Percentiles rank a stretch among this genome's conserved stretches.
phyloP scores from a whole-genome alignment of 2,329 filamentous ascomycete genomes.

The Magnaporthiopsis incrustans region DNA sequence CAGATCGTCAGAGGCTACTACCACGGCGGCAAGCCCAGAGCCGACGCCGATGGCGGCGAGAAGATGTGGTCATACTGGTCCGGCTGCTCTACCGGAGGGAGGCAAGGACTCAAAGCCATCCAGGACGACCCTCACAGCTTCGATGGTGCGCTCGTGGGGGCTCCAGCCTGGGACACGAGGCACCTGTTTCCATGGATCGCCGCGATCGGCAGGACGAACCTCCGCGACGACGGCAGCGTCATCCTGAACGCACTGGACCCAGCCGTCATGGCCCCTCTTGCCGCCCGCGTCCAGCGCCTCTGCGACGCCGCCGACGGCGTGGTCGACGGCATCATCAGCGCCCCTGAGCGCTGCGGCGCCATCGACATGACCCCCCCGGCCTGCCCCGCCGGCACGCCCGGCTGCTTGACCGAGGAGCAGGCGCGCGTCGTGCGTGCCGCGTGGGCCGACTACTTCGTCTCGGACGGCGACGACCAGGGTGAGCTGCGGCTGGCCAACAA shows the following conservation, averaged over 20 bases:
- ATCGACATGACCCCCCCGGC: slow-evolving; percentile 32
- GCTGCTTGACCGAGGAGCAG: slow-evolving; percentile 12
- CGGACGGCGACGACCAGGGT: slow-evolving; percentile 3
- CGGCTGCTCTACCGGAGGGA: slow-evolving; percentile 52
- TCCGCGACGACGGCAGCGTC: slow-evolving; percentile 29
- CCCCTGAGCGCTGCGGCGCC: slow-evolving; percentile 30
- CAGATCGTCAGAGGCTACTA: slow-evolving; percentile 40
- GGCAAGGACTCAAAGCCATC: slow-evolving; percentile 46
- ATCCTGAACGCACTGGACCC: slow-evolving; percentile 28
- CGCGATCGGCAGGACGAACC: slow-evolving; percentile 36
- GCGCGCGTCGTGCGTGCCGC: slow-evolving; percentile 7
- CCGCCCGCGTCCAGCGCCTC: slow-evolving; percentile 31
- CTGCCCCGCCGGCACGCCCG: slow-evolving; percentile 22
- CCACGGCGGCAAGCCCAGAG: slow-evolving; percentile 21
- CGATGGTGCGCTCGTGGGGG: slow-evolving; percentile 45
- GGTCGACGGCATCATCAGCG: slow-evolving; percentile 36
- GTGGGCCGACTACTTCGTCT: slow-evolving; percentile 10
- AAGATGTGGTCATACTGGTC: slow-evolving; percentile 43
- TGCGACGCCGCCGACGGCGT: slow-evolving; percentile 42
- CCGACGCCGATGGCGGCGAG: slow-evolving; percentile 11
- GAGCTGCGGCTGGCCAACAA: slow-evolving; percentile 17
- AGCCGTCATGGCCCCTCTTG: slow-evolving; percentile 13
- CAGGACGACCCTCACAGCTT: slow-evolving; percentile 47
- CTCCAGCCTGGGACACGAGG: slow-evolving; percentile 30
- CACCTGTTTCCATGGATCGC: slow-evolving; percentile 32